Conservation (phyloP, 768 basidiomycete genomes). For the Psilocybe cyanescens region DNA sequence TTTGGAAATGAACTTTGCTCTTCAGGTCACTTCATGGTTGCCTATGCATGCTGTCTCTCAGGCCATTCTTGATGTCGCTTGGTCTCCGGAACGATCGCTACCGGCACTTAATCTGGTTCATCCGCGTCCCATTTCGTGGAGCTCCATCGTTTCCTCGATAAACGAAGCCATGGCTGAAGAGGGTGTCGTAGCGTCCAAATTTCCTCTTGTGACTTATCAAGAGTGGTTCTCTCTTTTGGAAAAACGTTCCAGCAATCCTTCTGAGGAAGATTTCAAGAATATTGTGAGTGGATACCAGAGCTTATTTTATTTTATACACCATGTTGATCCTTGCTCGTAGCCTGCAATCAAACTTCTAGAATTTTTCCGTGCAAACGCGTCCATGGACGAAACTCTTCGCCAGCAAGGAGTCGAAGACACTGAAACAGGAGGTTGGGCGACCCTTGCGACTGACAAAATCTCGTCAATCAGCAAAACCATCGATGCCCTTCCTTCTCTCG, state of each 20-base stretch:
- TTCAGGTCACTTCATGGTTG: slow-evolving; percentile 37
- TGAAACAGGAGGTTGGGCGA: slow-evolving; percentile 23
- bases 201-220: slow-evolving; percentile 15
- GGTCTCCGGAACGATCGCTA: slow-evolving; percentile 14
- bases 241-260: not conserved
- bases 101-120: slow-evolving; percentile 36
- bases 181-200: not conserved
- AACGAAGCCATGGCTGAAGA: slow-evolving; percentile 14
- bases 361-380: slow-evolving; percentile 27
- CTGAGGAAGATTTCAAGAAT: slow-evolving; percentile 6
- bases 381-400: slow-evolving; percentile 16
- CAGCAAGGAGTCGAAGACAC: not conserved
- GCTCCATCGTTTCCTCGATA: slow-evolving; percentile 24
- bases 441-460: slow-evolving; percentile 28
- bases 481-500: slow-evolving; percentile 25
- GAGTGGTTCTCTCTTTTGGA: slow-evolving; percentile 23
- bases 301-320: not conserved
- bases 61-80: slow-evolving; percentile 11
- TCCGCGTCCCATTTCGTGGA: slow-evolving; percentile 34
- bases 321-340: slow-evolving; percentile 18
- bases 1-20: not conserved
- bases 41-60: slow-evolving; percentile 27
- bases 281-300: slow-evolving; percentile 11
- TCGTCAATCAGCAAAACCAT: slow-evolving; percentile 35
- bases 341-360: slow-evolving; percentile 37